A percentile compares a stretch with the other conserved stretches of the same genome.
These are phyloP conservation scores for Phycomyces blakesleeanus DNA, from an alignment of 192 early-diverging fungal genomes.

Conservation along the genomic window DNA sequence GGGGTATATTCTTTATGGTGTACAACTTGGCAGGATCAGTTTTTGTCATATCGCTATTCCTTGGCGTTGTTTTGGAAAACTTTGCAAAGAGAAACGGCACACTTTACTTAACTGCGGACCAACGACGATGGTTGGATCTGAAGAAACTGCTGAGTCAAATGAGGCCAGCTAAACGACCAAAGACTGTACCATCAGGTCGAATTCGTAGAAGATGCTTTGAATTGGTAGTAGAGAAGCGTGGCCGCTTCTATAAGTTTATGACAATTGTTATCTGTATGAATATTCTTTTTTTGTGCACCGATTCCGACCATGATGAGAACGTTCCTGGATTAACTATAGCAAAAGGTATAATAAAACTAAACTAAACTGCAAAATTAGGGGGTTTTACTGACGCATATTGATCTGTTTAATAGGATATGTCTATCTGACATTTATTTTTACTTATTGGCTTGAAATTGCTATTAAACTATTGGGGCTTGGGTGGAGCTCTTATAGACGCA, in stretches of 20 bases:
- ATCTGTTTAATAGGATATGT: slow-evolving; percentile 29
- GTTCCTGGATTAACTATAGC: slow-evolving; percentile 5
- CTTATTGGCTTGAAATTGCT: slow-evolving; percentile 47
- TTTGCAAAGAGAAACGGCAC: slow-evolving; percentile 53
- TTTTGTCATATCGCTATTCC: slow-evolving; percentile 56
- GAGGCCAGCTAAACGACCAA: slow-evolving; percentile 47
- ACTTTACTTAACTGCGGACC: slow-evolving; percentile 56
- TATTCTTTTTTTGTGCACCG: slow-evolving; percentile 42
- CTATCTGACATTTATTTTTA: slow-evolving; percentile 40
- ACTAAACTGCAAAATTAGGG: no score
- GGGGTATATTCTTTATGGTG: slow-evolving; percentile 54
- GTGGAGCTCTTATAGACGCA: slow-evolving; percentile 44
- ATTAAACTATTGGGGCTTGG: slow-evolving; percentile 48
- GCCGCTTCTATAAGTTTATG: slow-evolving; percentile 41
- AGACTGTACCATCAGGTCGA: slow-evolving; percentile 26
- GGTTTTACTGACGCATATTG: background rate
- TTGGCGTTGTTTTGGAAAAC: slow-evolving; percentile 58
- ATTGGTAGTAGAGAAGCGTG: slow-evolving; percentile 42
- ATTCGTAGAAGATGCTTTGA: slow-evolving; percentile 46
- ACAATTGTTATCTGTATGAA: slow-evolving; percentile 44
- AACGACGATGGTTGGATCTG: slow-evolving; percentile 58
- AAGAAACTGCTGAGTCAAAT: slow-evolving; percentile 53
- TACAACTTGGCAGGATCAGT: slow-evolving; percentile 57
- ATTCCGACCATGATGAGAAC: slow-evolving; percentile 21
- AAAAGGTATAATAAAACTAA: no score